Conservation (phyloP, 1,139 yeast genomes). For the Zygoascus meyerae region DNA sequence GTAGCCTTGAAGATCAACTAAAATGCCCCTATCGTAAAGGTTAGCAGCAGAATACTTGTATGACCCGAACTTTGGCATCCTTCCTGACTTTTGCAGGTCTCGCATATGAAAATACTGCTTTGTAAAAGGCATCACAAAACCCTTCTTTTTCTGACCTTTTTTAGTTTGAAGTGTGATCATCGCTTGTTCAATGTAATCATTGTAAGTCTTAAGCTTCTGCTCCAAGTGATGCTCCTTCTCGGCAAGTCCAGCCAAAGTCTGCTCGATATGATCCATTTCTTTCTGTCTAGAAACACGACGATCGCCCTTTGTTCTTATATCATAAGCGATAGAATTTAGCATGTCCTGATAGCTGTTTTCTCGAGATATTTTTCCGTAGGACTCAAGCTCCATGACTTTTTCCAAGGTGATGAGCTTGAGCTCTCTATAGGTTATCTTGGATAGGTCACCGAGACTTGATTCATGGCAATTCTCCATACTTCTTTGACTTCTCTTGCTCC, state of each 20-base stretch:
- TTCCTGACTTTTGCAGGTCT: constrained; percentile 60
- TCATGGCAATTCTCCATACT: constrained; percentile 22
- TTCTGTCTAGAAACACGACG: constrained; percentile 57
- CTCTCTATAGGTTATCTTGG: constrained; percentile 59
- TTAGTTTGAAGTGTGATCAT: constrained; percentile 54
- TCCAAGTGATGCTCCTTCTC: constrained; percentile 60
- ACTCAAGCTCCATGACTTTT: constrained; percentile 68
- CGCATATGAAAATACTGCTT: constrained; percentile 75
- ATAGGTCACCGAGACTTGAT: constrained; percentile 46
- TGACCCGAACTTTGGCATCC: constrained; percentile 74
- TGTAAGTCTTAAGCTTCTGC: constrained; percentile 60
- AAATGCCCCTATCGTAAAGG: constrained; percentile 64
- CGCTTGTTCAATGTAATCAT: constrained; percentile 60
- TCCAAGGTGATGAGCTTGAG: constrained; percentile 74
- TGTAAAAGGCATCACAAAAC: constrained; percentile 55
- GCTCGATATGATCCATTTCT: constrained; percentile 56
- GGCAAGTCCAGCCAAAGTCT: constrained; percentile 53
- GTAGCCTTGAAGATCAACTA: constrained; percentile 49
- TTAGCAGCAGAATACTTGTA: constrained; percentile 76
- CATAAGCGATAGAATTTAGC: constrained; percentile 76
- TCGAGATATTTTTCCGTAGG: constrained; percentile 59
- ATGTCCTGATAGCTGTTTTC: constrained; percentile 71
- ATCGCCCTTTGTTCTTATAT: constrained; percentile 72
- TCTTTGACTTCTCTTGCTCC: constrained; percentile 19
- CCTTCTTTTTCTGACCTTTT: constrained; percentile 46